Conservation (phyloP, 1,139 yeast genomes). For the Suhomyces coccinellae region DNA sequence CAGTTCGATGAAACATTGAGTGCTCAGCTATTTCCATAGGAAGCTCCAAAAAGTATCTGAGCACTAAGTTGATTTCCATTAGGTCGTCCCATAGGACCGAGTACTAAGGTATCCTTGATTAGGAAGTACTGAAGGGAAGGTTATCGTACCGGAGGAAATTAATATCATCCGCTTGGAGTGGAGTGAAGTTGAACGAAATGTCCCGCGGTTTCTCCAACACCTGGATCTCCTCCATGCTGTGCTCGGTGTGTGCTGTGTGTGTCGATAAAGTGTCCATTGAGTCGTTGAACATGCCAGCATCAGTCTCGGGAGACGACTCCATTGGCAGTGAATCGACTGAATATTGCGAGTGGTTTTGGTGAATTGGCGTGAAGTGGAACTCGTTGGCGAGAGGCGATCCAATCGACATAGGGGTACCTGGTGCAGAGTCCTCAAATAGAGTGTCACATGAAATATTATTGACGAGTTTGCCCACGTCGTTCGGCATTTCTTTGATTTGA, state of each 20-base stretch:
- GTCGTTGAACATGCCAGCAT: conserved; percentile 18
- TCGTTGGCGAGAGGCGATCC: conserved; percentile 11
- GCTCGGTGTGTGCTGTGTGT: conserved; percentile 9
- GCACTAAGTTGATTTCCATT: too few relatives aligned
- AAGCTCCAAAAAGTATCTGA: too few relatives aligned
- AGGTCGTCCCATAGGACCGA: too few relatives aligned
- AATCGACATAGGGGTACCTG: not conserved
- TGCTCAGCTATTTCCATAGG: too few relatives aligned
- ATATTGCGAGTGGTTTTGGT: conserved; percentile 15
- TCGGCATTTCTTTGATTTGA: conserved; percentile 10
- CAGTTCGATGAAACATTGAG: too few relatives aligned
- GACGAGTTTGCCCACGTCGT: conserved; percentile 8
- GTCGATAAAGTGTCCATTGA: conserved; percentile 26
- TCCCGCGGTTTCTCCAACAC: conserved; percentile 1
- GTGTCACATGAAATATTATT: conserved; percentile 11
- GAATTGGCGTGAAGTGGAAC: conserved; percentile 11
- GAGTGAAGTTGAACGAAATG: conserved; percentile 6
- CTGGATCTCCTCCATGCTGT: conserved; percentile 3
- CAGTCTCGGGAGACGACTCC: conserved; percentile 17
- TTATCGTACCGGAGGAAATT: conserved; percentile 4
- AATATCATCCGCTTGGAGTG: conserved; percentile 5
- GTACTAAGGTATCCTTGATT: too few relatives aligned
- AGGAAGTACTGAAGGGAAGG: not conserved
- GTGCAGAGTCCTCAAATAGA: conserved; percentile 2
- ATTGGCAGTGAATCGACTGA: conserved; percentile 18